phyloP scores from a whole-genome alignment of 306 rosid genomes.

The Echinosophora koreensis region DNA sequence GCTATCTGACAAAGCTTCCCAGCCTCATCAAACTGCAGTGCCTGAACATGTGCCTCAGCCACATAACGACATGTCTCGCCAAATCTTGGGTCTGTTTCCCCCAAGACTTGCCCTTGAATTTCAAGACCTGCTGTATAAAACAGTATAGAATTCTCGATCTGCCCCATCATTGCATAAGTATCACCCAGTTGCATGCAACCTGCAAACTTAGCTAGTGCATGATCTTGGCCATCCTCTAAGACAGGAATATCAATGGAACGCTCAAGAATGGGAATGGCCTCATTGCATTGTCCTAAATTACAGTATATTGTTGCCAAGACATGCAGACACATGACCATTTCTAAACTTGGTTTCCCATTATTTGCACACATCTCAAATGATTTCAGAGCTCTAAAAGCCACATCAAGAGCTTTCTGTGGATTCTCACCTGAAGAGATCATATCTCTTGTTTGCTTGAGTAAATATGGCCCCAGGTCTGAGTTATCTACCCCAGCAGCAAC shows the following conservation, averaged over 20 bases:
- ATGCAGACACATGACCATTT: conserved; percentile 87
- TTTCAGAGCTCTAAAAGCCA: conserved; percentile 71
- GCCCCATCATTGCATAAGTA: conserved; percentile 86
- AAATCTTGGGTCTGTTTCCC: conserved; percentile 71
- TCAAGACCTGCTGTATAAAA: conserved; percentile 81
- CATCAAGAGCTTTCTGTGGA: conserved; percentile 62
- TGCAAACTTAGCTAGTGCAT: conserved; percentile 85
- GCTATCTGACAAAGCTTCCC: conserved; percentile 76
- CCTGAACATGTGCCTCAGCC: conserved; percentile 91
- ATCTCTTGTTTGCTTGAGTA: conserved; percentile 77
- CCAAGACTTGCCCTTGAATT: conserved; percentile 80
- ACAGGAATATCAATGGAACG: conserved; percentile 82
- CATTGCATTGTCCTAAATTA: conserved; percentile 66
- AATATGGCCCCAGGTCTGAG: conserved; percentile 70
- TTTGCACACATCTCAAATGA: conserved; percentile 69
- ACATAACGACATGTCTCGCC: conserved; percentile 86
- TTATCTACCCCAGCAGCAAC: conserved; percentile 57
- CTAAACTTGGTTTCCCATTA: conserved; percentile 65
- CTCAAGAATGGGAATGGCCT: conserved; percentile 83
- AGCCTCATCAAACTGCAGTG: conserved; percentile 89
- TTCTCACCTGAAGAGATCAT: conserved; percentile 78
- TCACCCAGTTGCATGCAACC: conserved; percentile 95
- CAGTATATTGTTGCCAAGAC: conserved; percentile 83
- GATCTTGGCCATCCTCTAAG: conserved; percentile 74
- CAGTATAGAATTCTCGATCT: conserved; percentile 77